Evolutionary conservation across 108 stramenopile genomes (phyloP).

Genomic region (Mayamaea pseudoterrestris): DNA sequence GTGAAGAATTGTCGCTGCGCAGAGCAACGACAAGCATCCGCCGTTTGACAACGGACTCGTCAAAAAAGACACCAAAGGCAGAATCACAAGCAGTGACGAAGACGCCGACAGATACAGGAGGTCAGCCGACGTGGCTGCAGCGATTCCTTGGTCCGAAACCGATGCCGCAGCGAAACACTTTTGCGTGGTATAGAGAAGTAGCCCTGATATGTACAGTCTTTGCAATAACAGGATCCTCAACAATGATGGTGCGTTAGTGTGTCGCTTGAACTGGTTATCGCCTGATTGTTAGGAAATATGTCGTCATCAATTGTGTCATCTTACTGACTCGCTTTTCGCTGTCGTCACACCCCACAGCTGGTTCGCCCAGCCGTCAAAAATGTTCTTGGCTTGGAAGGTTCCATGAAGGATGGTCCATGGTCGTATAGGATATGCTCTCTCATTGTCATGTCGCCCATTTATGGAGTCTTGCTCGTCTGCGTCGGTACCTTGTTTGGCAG

Average conservation of each 20-base stretch:
- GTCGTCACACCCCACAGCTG: constrained; percentile 1
- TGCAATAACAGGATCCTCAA: constrained; percentile 74
- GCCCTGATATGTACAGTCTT: constrained; percentile 69
- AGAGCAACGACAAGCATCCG: too few relatives aligned
- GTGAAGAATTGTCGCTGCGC: too few relatives aligned
- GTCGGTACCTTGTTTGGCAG: constrained; percentile 78
- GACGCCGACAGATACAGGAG: not conserved
- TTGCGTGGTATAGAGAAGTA: constrained; percentile 73
- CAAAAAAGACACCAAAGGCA: not conserved
- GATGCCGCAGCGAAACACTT: constrained; percentile 59
- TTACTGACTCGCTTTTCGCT: too few relatives aligned
- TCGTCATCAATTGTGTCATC: too few relatives aligned
- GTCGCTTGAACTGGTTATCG: too few relatives aligned
- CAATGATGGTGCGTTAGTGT: constrained; percentile 71
- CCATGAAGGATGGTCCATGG: constrained; percentile 77
- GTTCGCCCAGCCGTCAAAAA: constrained; percentile 65
- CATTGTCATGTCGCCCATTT: constrained; percentile 81
- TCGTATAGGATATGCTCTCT: constrained; percentile 68
- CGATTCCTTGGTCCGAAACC: constrained; percentile 51
- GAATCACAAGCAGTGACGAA: not conserved
- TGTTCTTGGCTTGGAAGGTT: constrained; percentile 57
- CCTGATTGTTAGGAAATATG: too few relatives aligned
- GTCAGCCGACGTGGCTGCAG: not conserved
- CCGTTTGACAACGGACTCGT: not conserved
- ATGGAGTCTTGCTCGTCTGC: constrained; percentile 50